Conservation (phyloP, 768 basidiomycete genomes). For the Chalciporus piperatus region DNA sequence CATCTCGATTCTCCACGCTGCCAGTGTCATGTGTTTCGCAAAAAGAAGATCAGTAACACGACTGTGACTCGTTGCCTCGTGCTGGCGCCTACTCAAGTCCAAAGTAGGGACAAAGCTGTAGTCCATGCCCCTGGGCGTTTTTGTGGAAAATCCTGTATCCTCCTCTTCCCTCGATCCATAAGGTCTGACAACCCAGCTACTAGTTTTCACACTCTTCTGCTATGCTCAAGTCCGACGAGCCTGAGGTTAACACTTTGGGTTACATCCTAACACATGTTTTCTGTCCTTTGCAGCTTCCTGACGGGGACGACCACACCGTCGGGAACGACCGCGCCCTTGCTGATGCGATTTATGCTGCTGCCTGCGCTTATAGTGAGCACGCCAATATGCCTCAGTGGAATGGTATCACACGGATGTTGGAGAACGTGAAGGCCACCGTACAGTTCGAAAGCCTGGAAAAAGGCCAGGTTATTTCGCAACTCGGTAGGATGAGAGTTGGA, state of each 20-base stretch:
- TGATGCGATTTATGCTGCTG: conserved; percentile 15
- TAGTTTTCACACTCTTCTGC: neutral
- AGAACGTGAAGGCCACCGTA: conserved; percentile 7
- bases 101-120: too few relatives aligned
- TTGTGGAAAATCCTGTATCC: neutral
- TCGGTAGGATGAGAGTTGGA: conserved; percentile 18
- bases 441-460: neutral
- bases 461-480: conserved; percentile 8
- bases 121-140: neutral
- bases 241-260: neutral
- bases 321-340: conserved; percentile 28
- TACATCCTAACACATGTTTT: conserved; percentile 42
- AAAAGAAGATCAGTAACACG: too few relatives aligned
- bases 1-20: too few relatives aligned
- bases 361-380: conserved; percentile 14
- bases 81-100: too few relatives aligned
- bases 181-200: neutral
- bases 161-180: neutral
- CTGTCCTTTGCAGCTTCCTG: conserved; percentile 37
- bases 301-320: conserved; percentile 27
- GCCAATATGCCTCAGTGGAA: conserved; percentile 25
- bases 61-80: too few relatives aligned
- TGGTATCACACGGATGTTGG: conserved; percentile 27
- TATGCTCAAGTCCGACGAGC: neutral
- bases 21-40: too few relatives aligned